Percentiles rank a stretch among this genome's conserved stretches.
Evolutionary conservation across 768 basidiomycete species (phyloP).

Genomic region (Boletus coccyginus): DNA sequence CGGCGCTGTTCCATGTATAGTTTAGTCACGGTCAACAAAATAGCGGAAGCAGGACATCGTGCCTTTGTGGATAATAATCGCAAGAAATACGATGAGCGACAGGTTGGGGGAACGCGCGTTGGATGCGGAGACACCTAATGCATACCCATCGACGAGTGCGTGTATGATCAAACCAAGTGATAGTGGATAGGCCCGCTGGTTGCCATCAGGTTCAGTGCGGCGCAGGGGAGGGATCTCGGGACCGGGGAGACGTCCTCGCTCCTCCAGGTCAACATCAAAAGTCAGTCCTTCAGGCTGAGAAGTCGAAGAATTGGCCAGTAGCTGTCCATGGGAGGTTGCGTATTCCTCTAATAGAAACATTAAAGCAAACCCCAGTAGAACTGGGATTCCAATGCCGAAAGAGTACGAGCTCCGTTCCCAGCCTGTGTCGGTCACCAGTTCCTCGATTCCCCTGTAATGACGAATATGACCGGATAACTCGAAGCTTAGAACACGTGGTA

Average conservation of each 20-base stretch:
- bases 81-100: conserved; percentile 85
- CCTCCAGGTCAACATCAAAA: conserved; percentile 65
- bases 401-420: conserved; percentile 41
- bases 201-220: conserved; percentile 21
- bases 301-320: conserved; percentile 13
- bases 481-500: not conserved
- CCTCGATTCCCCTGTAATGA: conserved; percentile 67
- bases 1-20: conserved; percentile 55
- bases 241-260: conserved; percentile 42
- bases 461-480: not conserved
- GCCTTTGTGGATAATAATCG: conserved; percentile 92
- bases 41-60: not conserved
- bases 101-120: conserved; percentile 43
- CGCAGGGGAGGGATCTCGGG: conserved; percentile 12
- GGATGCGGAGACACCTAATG: conserved; percentile 77
- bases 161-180: conserved; percentile 88
- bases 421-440: conserved; percentile 40
- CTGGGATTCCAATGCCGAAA: conserved; percentile 56
- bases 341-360: conserved; percentile 68
- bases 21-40: conserved; percentile 6
- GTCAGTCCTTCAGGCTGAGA: conserved; percentile 19
- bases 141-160: conserved; percentile 88
- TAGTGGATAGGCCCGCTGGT: conserved; percentile 57
- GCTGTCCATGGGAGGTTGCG: conserved; percentile 49
- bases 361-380: conserved; percentile 56